phyloP scores from a whole-genome alignment of 2,329 filamentous ascomycete genomes.

The Pseudogymnoascus sp. region DNA sequence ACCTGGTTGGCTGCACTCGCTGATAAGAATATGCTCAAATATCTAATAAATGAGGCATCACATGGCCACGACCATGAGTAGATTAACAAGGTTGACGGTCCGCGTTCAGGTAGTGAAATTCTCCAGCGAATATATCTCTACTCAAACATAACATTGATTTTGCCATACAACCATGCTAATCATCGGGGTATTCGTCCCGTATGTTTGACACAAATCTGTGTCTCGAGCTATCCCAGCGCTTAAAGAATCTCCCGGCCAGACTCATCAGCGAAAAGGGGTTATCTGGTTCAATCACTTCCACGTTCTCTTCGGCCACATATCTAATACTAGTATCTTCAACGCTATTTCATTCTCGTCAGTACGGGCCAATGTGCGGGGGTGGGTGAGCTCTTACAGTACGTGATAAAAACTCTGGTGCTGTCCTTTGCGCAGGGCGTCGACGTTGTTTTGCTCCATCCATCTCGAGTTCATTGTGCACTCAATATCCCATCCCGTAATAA shows the following conservation, averaged over 20 bases:
- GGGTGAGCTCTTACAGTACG: slow-evolving; percentile 58
- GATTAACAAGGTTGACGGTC: not conserved
- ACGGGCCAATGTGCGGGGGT: slow-evolving; percentile 9
- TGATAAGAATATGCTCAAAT: slow-evolving; percentile 52
- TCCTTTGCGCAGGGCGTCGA: slow-evolving; percentile 52
- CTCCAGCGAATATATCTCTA: not conserved
- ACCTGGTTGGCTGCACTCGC: slow-evolving; percentile 63
- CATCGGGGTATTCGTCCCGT: slow-evolving; percentile 76
- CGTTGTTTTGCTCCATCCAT: slow-evolving; percentile 57
- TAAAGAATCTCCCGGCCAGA: slow-evolving; percentile 79
- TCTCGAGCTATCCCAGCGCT: slow-evolving; percentile 62
- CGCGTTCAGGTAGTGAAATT: not conserved
- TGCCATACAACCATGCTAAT: slow-evolving; percentile 38
- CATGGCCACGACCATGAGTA: slow-evolving; percentile 1
- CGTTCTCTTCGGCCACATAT: slow-evolving; percentile 76
- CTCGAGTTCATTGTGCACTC: slow-evolving; percentile 48
- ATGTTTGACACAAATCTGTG: slow-evolving; percentile 78
- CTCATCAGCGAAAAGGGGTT: slow-evolving; percentile 55
- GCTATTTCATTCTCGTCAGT: slow-evolving; percentile 35
- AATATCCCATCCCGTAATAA: slow-evolving; percentile 76
- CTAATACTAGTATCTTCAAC: slow-evolving; percentile 60
- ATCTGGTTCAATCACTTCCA: slow-evolving; percentile 50
- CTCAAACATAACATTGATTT: not conserved
- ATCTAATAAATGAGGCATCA: slow-evolving; percentile 25
- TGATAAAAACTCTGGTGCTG: slow-evolving; percentile 72